Percentiles rank a stretch among this genome's conserved stretches.
These are phyloP conservation scores for Warburgia ugandensis DNA, from an alignment of 164 flowering plant species.

Conservation along the genomic window DNA sequence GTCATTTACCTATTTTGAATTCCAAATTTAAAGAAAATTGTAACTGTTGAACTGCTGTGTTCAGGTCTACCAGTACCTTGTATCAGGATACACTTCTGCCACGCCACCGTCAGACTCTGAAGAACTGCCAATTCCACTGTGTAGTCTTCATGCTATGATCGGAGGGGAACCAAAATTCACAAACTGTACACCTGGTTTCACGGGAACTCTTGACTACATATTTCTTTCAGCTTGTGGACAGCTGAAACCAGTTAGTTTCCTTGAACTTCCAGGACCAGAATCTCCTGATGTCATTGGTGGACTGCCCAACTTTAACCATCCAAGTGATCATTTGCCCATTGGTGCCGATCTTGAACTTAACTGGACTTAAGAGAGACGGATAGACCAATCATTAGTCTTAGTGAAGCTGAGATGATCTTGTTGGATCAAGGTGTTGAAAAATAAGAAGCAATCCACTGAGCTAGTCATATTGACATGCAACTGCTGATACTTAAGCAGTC, in stretches of 20 bases:
- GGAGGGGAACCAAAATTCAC: slow-evolving; percentile 89
- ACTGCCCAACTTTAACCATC: slow-evolving; percentile 75
- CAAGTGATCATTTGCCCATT: slow-evolving; percentile 95
- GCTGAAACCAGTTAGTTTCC: slow-evolving; percentile 58
- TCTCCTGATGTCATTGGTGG: slow-evolving; percentile 71
- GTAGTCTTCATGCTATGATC: slow-evolving; percentile 54
- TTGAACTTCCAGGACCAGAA: slow-evolving; percentile 67
- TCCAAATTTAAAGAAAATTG: too few species aligned
- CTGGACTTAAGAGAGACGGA: too few species aligned
- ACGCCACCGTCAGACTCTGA: slow-evolving; percentile 12
- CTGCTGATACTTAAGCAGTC: too few species aligned
- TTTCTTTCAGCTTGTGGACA: slow-evolving; percentile 56
- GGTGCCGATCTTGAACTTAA: slow-evolving; percentile 76
- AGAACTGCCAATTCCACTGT: slow-evolving; percentile 47
- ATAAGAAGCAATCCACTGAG: too few species aligned
- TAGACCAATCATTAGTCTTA: too few species aligned
- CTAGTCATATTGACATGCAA: too few species aligned
- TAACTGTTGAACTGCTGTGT: too few species aligned
- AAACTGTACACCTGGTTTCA: slow-evolving; percentile 91
- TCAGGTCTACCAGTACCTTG: slow-evolving; percentile 73
- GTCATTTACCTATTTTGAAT: too few species aligned
- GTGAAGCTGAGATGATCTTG: too few species aligned
- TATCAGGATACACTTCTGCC: slow-evolving; percentile 40
- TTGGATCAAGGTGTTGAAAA: too few species aligned
- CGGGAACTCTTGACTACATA: slow-evolving; percentile 81